Conservation (phyloP, 179 eudicot genomes). For the Actinidia polygama region DNA sequence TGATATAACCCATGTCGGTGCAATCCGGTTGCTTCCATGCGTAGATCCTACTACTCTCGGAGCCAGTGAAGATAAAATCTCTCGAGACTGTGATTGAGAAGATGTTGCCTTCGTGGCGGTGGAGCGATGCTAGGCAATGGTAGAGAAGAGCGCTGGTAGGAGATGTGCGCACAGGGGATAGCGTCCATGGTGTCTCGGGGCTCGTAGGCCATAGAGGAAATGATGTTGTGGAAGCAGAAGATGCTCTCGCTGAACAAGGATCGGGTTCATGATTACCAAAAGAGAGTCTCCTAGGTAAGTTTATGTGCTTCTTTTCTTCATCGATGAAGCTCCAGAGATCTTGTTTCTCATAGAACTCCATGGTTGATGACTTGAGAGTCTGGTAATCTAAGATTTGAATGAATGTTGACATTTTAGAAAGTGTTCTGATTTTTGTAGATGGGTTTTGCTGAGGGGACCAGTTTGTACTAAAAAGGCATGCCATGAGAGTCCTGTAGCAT, state of each 20-base stretch:
- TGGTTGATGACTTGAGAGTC: constrained; percentile 13
- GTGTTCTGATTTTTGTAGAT: background rate
- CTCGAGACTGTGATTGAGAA: constrained; percentile 46
- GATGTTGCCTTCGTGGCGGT: constrained; percentile 53
- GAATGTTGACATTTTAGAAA: background rate
- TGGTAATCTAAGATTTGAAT: constrained; percentile 10
- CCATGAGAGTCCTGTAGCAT: background rate
- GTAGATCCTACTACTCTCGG: constrained; percentile 54
- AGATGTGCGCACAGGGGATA: constrained; percentile 39
- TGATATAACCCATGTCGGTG: constrained; percentile 50
- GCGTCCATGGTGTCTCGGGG: constrained; percentile 51
- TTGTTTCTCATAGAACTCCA: constrained; percentile 25
- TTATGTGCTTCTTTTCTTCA: constrained; percentile 34
- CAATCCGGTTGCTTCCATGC: constrained; percentile 64
- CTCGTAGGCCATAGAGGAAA: constrained; percentile 27
- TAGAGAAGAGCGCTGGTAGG: constrained; percentile 48
- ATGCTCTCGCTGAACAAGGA: constrained; percentile 32
- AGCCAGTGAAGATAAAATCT: constrained; percentile 55
- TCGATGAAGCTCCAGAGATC: constrained; percentile 33
- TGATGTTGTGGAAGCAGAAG: constrained; percentile 39
- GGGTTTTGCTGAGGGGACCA: background rate
- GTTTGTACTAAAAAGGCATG: background rate
- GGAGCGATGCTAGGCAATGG: constrained; percentile 68
- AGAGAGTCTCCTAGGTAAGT: constrained; percentile 38
- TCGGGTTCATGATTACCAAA: constrained; percentile 31